Conservation (phyloP, 139 green algal species). For the Zygnema circumcarinatum region DNA sequence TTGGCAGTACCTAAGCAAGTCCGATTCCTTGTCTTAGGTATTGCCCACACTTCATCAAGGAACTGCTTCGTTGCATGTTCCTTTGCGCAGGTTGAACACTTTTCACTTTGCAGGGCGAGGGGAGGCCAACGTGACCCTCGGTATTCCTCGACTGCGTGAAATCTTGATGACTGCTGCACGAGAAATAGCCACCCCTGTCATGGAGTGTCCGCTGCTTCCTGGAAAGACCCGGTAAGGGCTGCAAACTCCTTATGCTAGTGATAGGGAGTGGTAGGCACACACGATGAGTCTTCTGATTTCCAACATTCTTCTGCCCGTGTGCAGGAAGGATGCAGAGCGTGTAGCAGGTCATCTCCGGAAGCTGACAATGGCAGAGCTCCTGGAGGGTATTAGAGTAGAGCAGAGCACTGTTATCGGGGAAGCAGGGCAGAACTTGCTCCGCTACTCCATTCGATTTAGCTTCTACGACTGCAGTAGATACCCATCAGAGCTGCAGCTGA, state of each 20-base stretch:
- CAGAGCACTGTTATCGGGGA: constrained; percentile 19
- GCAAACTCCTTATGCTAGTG: no score
- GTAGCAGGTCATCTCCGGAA: constrained; percentile 46
- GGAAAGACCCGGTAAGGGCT: constrained; percentile 45
- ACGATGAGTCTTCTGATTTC: neutral
- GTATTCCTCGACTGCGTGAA: constrained; percentile 94
- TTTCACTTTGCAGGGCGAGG: constrained; percentile 90
- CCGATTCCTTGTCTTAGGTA: no score
- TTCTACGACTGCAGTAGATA: constrained; percentile 70
- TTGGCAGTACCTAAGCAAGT: no score
- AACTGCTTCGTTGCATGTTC: no score
- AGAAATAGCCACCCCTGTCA: constrained; percentile 90
- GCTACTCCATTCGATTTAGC: constrained; percentile 56
- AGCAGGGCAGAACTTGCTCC: constrained; percentile 18
- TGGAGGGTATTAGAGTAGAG: constrained; percentile 70
- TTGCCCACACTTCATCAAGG: no score
- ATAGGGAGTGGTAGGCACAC: no score
- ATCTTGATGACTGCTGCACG: constrained; percentile 94
- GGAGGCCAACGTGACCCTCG: constrained; percentile 97
- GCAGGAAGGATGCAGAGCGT: constrained; percentile 44
- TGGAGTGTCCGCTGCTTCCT: constrained; percentile 67
- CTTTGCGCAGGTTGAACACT: constrained; percentile 83
- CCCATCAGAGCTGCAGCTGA: constrained; percentile 73
- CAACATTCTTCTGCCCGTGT: neutral
- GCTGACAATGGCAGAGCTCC: constrained; percentile 82